A percentile compares a stretch with the other conserved stretches of the same genome.
Conservation (phyloP, 495 filamentous ascomycete genomes). For the Penicillium lagena region DNA sequence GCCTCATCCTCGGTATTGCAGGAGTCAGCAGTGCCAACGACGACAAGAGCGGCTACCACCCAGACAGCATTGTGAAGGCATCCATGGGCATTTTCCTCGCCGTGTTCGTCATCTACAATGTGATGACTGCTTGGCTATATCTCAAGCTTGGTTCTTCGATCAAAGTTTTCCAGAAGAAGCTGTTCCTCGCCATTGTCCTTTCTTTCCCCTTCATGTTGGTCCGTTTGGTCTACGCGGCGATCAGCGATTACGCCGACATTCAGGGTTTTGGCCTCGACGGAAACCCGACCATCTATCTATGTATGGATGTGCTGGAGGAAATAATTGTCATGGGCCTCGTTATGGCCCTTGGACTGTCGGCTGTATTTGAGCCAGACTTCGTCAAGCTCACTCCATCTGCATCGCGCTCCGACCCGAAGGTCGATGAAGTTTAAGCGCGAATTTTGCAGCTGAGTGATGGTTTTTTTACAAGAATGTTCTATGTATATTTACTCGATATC, state of each 20-base stretch:
- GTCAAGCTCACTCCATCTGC: neutral
- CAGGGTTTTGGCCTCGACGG: conserved; percentile 1
- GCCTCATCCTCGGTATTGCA: conserved; percentile 21
- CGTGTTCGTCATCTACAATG: conserved; percentile 11
- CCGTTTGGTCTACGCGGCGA: conserved; percentile 20
- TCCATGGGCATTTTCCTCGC: conserved; percentile 25
- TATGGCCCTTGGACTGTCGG: conserved; percentile 14
- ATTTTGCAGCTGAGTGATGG: neutral
- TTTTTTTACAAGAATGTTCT: neutral
- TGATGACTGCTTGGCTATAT: conserved; percentile 9
- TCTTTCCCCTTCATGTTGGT: conserved; percentile 19
- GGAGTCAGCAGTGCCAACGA: conserved; percentile 13
- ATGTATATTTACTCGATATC: neutral
- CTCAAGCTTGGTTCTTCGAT: neutral
- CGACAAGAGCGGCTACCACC: conserved; percentile 1
- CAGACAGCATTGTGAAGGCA: conserved; percentile 13
- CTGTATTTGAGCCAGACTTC: conserved; percentile 10
- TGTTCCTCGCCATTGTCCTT: conserved; percentile 20
- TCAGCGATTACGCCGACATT: conserved; percentile 9
- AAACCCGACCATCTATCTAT: conserved; percentile 18
- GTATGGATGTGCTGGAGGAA: conserved; percentile 26
- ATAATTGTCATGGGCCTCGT: conserved; percentile 15
- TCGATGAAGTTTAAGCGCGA: neutral
- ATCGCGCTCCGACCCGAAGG: neutral
- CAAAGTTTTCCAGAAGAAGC: conserved; percentile 15